phyloP scores from a whole-genome alignment of 257 asterid genomes.

The Petunia axillaris region DNA sequence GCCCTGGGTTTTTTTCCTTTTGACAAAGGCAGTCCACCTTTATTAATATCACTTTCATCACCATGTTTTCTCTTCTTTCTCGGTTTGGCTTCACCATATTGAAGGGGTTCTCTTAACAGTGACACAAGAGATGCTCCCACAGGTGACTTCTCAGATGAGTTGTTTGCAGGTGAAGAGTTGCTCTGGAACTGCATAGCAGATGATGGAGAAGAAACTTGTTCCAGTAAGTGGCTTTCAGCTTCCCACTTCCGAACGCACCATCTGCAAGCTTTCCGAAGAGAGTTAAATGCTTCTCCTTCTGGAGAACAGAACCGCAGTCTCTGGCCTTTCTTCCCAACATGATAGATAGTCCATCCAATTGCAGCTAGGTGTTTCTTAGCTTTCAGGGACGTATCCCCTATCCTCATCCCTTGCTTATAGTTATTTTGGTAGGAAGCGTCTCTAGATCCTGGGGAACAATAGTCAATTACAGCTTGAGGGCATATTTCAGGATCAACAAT shows the following conservation, averaged over 20 bases:
- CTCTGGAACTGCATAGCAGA: constrained; percentile 28
- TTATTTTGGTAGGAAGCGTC: constrained; percentile 1
- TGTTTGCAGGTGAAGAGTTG: constrained; percentile 24
- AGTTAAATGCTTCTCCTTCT: constrained; percentile 42
- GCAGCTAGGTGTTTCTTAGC: constrained; percentile 68
- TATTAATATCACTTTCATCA: background rate
- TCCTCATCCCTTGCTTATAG: constrained; percentile 18
- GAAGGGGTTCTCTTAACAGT: constrained; percentile 35
- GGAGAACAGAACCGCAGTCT: constrained; percentile 57
- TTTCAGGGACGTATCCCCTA: constrained; percentile 25
- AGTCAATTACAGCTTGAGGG: constrained; percentile 65
- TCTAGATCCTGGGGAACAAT: constrained; percentile 25
- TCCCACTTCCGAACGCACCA: constrained; percentile 39
- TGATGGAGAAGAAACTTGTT: constrained; percentile 36
- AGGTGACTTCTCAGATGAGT: constrained; percentile 27
- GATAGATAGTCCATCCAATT: constrained; percentile 63
- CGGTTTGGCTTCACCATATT: constrained; percentile 31
- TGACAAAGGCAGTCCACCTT: background rate
- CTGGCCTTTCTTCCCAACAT: constrained; percentile 15
- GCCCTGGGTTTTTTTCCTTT: constrained; percentile 38
- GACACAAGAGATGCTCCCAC: constrained; percentile 17
- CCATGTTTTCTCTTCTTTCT: constrained; percentile 44
- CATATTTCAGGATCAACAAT: constrained; percentile 46
- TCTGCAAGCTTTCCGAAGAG: constrained; percentile 61
- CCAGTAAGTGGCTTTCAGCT: constrained; percentile 27